Evolutionary conservation across 345 rosid genomes (phyloP), one percentile per base, ranked within the genome.

Genomic region (Boechera divaricarpa): DNA sequence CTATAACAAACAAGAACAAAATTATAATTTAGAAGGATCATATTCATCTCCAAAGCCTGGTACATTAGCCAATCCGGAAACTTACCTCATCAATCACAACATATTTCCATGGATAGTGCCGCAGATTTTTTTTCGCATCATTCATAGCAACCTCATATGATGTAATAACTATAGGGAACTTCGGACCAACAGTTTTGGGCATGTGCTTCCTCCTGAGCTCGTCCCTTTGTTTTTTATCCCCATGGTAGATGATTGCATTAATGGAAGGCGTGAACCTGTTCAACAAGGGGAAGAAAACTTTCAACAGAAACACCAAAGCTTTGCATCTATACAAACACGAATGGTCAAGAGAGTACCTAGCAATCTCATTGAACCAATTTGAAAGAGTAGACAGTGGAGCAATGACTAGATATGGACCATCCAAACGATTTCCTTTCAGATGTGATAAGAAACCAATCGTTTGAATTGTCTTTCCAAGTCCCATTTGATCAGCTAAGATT

Each of bases 401-500:
- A 85, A 95, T 89, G 12, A 95, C 85, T 42, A 95, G 77, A 84
- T 86, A 95, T 10, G 99, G 98, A 54, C 99, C 98, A 82, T 92
- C 76, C 83, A 95, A 77, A 60, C 94, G 91, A 38, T 91, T 91
- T 67, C 91, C 96, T 79, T 87, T 95, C 21, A 95, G 75, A 81
- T 95, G 99, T 49, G 98, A 85, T 41, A 95, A 88, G 72, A 95
- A 95, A 58, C 92, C 92, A 70, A 95, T 92, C 18, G 97, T 91
- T 78, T 95, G 99, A 80, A 95, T 92, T 1, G 99, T 92, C 87
- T 95, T 95, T 76, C 99, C 99, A 15, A 92, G 92, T 15, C 99
- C 99, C 99, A 95, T 95, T 84, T 95, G 99, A 85, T 95, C 99
- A 24, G 99, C 99, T 73, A 95, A 89, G 74, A 95, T 95, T 41